Conservation (phyloP, 805 yeast species). For the Saccharomycodes ludwigii region DNA sequence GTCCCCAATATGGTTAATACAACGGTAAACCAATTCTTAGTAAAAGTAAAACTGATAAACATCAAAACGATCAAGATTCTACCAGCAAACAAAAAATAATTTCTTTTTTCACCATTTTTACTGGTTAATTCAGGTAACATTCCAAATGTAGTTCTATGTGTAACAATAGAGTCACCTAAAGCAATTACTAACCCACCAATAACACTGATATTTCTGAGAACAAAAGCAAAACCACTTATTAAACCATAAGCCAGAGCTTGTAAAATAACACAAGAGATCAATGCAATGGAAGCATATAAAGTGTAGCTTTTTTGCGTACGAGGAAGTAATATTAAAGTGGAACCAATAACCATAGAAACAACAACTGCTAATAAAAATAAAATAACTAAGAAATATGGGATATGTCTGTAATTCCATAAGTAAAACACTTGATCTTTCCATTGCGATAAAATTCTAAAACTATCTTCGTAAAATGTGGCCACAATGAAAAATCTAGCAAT, state of each 20-base stretch:
- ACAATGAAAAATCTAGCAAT: constrained; percentile 85
- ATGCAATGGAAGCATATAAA: constrained; percentile 55
- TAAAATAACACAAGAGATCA: constrained; percentile 56
- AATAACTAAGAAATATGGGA: constrained; percentile 68
- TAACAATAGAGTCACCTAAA: constrained; percentile 72
- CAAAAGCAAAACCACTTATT: constrained; percentile 66
- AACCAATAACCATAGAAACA: constrained; percentile 57
- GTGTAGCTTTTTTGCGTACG: constrained; percentile 44
- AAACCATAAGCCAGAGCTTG: constrained; percentile 89
- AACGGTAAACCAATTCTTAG: constrained; percentile 59
- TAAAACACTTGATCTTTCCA: constrained; percentile 88
- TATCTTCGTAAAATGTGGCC: constrained; percentile 87
- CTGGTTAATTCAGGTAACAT: constrained; percentile 40
- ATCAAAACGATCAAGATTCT: constrained; percentile 73
- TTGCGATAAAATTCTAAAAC: constrained; percentile 70
- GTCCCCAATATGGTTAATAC: constrained; percentile 59
- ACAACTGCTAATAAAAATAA: constrained; percentile 55
- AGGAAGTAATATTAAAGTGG: constrained; percentile 49
- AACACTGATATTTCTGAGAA: constrained; percentile 78
- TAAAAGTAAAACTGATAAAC: constrained; percentile 73
- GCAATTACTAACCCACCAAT: constrained; percentile 88
- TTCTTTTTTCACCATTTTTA: constrained; percentile 50
- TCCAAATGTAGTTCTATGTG: constrained; percentile 47
- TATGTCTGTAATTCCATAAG: constrained; percentile 64
- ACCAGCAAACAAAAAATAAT: constrained; percentile 78